Percentiles rank a stretch among this genome's conserved stretches.
Conservation (phyloP, 2,329 filamentous ascomycete genomes). For the Clonostachys rhizophaga region DNA sequence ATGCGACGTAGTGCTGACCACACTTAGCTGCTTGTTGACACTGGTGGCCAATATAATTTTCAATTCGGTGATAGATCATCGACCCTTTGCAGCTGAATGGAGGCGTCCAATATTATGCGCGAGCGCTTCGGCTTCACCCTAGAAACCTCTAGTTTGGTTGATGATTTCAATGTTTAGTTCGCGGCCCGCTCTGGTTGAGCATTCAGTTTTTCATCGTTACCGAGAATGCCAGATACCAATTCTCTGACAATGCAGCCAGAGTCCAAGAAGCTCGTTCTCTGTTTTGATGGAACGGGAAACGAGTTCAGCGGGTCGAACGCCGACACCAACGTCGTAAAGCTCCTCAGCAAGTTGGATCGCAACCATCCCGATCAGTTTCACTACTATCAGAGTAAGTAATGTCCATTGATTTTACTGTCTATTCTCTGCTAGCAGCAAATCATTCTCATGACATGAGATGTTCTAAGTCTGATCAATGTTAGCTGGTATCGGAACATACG, state of each 20-base stretch:
- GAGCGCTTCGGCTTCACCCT: too few relatives aligned
- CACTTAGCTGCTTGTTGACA: too few relatives aligned
- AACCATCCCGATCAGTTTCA: constrained; percentile 36
- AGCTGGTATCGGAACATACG: constrained; percentile 47
- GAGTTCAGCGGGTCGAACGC: constrained; percentile 36
- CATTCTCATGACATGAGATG: not conserved
- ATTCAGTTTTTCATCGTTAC: too few relatives aligned
- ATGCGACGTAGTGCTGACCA: too few relatives aligned
- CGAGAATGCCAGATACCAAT: too few relatives aligned
- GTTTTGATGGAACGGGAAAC: constrained; percentile 44
- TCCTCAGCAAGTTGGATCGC: constrained; percentile 39
- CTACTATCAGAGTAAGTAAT: constrained; percentile 40
- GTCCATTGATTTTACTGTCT: not conserved
- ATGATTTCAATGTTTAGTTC: too few relatives aligned
- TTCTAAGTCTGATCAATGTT: not conserved
- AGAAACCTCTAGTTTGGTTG: too few relatives aligned
- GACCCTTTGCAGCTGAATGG: too few relatives aligned
- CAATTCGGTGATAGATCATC: too few relatives aligned
- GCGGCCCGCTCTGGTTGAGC: too few relatives aligned
- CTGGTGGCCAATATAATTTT: too few relatives aligned
- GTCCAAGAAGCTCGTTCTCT: constrained; percentile 36
- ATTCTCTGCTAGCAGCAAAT: not conserved
- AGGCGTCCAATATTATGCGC: too few relatives aligned
- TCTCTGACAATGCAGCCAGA: constrained; percentile 3
- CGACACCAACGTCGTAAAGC: constrained; percentile 50